Evolutionary conservation across 2,329 filamentous ascomycete genomes (phyloP), one percentile per base, ranked within the genome.

Genomic region (Cryoendolithus antarcticus): DNA sequence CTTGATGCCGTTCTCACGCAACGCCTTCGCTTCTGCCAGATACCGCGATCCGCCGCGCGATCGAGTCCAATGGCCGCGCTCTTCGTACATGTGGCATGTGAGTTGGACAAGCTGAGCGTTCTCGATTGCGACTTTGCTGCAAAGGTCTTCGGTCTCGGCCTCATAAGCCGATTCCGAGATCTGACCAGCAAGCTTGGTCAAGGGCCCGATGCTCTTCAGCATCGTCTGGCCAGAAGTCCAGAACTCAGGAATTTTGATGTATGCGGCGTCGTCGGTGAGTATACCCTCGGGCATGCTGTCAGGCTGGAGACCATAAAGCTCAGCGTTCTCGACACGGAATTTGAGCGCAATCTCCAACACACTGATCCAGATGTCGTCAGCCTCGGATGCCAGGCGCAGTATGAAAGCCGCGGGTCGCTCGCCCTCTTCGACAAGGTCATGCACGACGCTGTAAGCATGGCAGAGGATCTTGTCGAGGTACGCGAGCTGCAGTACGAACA

Each of bases 191-290:
- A 63, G 49, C 13, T 62, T 48, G n/a, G 64, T 52, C 19, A 68
- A 55, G 28, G 55, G 40, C 50, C 54, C 35, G 4, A 54, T 48
- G 4, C 61, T 56, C 35, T 59, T 59, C 34, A 68, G 58, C 27
- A 68, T 59, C 33, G 62, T 62, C 40, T 62, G 54, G 1, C 73
- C 76, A 10, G 84, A 86, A 0, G 88, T 95, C 91, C 91, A 98
- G 33, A 88, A 82, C 43, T 84, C 78, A 0, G 81, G 75, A 6
- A 95, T 68, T 8, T 71, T 74, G 12, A 78, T 71, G 32, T 54
- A 59, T 53, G 86, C 88, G 33, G 75, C 73, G 10, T 70, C 64
- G 13, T 58, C 54, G 10, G 55, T 57, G 4, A 70, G 51, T 10
- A 70, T 50, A 33, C 66, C 64, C 34, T 67, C 61, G 7, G 52